Percentiles rank a stretch among this genome's conserved stretches.
These are phyloP conservation scores for Syzygium aqueum DNA, from an alignment of 345 rosid species.

Conservation along the genomic window DNA sequence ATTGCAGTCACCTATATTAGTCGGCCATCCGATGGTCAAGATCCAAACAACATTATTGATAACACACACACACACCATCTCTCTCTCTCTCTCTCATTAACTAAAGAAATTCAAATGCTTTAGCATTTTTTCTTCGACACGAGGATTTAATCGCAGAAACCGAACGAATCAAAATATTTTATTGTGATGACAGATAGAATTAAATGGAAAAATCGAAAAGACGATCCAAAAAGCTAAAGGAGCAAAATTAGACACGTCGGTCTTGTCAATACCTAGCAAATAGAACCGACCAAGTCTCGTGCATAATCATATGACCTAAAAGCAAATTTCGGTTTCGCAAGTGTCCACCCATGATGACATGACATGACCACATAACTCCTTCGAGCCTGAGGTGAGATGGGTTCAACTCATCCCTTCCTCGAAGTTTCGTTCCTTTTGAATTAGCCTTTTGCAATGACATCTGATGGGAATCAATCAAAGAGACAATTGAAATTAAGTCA, in stretches of 20 bases:
- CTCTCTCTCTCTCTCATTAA: background rate
- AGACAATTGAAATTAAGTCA: background rate
- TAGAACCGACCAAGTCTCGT: background rate
- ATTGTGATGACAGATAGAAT: rapidly evolving
- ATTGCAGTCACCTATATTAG: no score
- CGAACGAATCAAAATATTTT: background rate
- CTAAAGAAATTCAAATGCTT: background rate
- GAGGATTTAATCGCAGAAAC: rapidly evolving
- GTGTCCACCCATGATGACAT: background rate
- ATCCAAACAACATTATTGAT: no score
- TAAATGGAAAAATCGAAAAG: rapidly evolving
- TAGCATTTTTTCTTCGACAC: background rate
- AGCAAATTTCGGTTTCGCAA: background rate
- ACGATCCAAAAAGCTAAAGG: rapidly evolving
- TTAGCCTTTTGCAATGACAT: background rate
- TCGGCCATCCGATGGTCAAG: no score
- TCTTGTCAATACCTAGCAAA: background rate
- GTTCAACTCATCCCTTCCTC: background rate
- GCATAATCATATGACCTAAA: background rate
- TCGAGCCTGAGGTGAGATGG: background rate
- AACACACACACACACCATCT: no score
- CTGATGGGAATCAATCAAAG: background rate
- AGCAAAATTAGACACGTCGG: background rate
- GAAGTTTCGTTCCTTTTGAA: background rate
- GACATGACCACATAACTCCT: background rate